Evolutionary conservation across 306 rosid species (phyloP).

Genomic region (Vigna hirtella): DNA sequence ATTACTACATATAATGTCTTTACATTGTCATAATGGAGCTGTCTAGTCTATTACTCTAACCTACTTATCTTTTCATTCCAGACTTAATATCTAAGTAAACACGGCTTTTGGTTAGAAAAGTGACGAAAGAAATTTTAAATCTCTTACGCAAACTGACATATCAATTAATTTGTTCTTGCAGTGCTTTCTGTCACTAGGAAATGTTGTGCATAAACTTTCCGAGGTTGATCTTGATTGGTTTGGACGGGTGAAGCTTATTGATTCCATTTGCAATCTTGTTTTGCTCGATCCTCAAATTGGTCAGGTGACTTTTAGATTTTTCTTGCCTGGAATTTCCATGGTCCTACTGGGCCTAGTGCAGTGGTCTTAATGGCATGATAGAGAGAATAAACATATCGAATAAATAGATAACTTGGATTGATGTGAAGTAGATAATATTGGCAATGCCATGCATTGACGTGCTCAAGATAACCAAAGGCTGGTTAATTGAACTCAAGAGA

Average conservation of each 20-base stretch:
- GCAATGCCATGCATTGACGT: not conserved
- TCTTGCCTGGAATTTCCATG: conserved; percentile 5
- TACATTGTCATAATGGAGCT: conserved; percentile 7
- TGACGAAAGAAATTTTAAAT: not conserved
- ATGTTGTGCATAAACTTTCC: conserved; percentile 66
- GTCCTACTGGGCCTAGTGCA: not conserved
- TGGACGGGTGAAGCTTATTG: conserved; percentile 83
- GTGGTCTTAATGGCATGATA: not conserved
- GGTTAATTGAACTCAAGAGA: not conserved
- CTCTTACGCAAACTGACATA: not conserved
- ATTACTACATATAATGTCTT: not conserved
- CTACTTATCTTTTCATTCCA: conserved; percentile 8
- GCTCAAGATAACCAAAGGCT: not conserved
- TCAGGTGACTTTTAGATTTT: conserved; percentile 66
- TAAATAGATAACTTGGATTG: conserved; percentile 16
- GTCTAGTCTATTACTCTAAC: not conserved
- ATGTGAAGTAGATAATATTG: not conserved
- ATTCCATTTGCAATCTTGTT: conserved; percentile 79
- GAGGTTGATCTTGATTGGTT: conserved; percentile 82
- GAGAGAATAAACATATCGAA: not conserved
- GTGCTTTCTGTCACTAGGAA: conserved; percentile 68
- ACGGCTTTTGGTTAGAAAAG: not conserved
- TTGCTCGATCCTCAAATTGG: conserved; percentile 78
- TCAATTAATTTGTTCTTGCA: conserved; percentile 47
- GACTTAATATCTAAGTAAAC: conserved; percentile 11